A percentile compares a stretch with the other conserved stretches of the same genome.
phyloP scores from a whole-genome alignment of 495 filamentous ascomycete genomes.

The Neurospora discreta region DNA sequence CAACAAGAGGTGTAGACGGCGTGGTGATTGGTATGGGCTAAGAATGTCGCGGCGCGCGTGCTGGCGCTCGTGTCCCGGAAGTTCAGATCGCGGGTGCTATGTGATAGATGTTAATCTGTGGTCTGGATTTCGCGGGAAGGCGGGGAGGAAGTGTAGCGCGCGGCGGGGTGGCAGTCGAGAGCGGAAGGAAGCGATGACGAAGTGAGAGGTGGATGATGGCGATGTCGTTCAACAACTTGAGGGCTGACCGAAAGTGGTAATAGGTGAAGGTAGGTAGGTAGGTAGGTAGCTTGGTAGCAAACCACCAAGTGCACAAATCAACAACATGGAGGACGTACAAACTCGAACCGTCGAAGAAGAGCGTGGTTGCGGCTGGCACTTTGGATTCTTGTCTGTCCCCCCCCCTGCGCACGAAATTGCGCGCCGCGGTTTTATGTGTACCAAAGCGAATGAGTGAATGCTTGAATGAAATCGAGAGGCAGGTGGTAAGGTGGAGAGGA shows the following conservation, averaged over 20 bases:
- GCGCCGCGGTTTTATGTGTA: not conserved
- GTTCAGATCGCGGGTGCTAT: not conserved
- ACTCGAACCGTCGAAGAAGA: not conserved
- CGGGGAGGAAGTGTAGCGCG: not conserved
- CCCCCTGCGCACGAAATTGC: not conserved
- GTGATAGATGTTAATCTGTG: not conserved
- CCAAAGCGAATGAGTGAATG: not conserved
- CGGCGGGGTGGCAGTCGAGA: not conserved
- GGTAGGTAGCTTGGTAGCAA: not conserved
- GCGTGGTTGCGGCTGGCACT: not conserved
- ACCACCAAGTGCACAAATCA: not conserved
- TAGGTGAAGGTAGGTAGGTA: not conserved
- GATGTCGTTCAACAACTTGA: not conserved
- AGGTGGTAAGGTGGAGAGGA: not conserved
- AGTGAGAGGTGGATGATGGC: not conserved
- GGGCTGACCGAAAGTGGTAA: not conserved
- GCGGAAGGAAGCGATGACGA: not conserved
- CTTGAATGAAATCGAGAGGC: not conserved
- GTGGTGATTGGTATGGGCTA: not conserved
- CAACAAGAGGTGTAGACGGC: not conserved
- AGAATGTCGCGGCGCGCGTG: not conserved
- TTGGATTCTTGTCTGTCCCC: not conserved
- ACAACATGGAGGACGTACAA: not conserved
- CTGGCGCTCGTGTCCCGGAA: not conserved
- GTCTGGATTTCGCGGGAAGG: not conserved